A percentile compares a stretch with the other conserved stretches of the same genome.
Evolutionary conservation across 441 rosid genomes (phyloP).

Genomic region (Pelargonium myrrhifolium): DNA sequence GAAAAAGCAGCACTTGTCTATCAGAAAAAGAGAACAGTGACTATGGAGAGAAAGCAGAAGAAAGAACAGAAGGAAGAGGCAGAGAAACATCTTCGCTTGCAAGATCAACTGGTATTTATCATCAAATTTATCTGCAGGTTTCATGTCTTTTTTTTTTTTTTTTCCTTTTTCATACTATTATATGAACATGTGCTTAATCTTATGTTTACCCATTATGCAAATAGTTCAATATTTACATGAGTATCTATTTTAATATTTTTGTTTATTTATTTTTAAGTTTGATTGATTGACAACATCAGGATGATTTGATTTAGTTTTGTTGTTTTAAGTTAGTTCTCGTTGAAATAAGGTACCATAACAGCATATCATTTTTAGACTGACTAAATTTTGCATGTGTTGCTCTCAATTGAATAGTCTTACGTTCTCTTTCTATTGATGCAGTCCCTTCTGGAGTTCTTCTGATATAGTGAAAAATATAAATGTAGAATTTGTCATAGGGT

Average conservation of each 20-base stretch:
- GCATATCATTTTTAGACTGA: not conserved
- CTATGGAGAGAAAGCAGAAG: constrained; percentile 88
- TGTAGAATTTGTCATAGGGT: no score
- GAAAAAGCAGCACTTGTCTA: constrained; percentile 74
- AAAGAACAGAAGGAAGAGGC: constrained; percentile 99
- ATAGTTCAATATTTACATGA: not conserved
- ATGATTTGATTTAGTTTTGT: not conserved
- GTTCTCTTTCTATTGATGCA: not conserved
- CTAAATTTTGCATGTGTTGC: not conserved
- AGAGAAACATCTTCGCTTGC: constrained; percentile 83
- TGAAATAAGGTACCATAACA: not conserved
- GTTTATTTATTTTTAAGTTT: not conserved
- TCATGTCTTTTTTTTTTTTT: constrained; percentile 9
- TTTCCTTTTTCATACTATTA: not conserved
- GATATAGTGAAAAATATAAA: no score
- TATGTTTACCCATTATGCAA: not conserved
- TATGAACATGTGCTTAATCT: not conserved
- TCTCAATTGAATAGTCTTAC: not conserved
- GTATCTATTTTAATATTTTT: not conserved
- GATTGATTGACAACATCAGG: not conserved
- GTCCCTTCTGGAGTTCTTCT: no score
- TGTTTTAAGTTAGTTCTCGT: not conserved
- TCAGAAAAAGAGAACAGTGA: constrained; percentile 80
- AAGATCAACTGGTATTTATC: constrained; percentile 70
- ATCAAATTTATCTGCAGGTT: constrained; percentile 11